A percentile compares a stretch with the other conserved stretches of the same genome.
Evolutionary conservation across 768 basidiomycete genomes (phyloP).

Genomic region (Hygrocybe punicea): DNA sequence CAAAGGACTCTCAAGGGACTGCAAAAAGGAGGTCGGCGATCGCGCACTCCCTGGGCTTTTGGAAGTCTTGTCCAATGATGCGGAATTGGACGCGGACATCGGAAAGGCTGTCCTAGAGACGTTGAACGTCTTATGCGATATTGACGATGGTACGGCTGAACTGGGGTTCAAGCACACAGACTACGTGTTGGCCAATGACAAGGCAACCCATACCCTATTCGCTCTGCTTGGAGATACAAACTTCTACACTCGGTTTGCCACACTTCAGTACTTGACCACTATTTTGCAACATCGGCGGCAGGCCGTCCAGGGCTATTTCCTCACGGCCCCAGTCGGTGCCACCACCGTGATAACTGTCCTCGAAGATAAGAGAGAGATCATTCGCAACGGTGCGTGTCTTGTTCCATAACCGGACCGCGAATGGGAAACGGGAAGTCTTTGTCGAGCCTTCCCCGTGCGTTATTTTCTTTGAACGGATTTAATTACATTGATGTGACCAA

Average conservation of each 20-base stretch:
- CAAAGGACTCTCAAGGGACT: constrained; percentile 89
- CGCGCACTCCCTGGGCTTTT: constrained; percentile 74
- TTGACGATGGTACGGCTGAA: constrained; percentile 51
- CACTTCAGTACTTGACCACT: constrained; percentile 75
- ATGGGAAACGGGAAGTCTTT: neutral
- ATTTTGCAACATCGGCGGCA: constrained; percentile 81
- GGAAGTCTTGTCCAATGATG: constrained; percentile 80
- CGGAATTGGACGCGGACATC: constrained; percentile 86
- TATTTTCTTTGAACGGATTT: neutral
- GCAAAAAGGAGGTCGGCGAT: constrained; percentile 83
- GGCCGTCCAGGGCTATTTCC: constrained; percentile 84
- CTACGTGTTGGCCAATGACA: constrained; percentile 66
- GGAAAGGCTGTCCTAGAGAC: constrained; percentile 93
- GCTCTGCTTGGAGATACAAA: constrained; percentile 67
- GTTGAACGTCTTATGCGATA: constrained; percentile 78
- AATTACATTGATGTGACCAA: too few relatives aligned
- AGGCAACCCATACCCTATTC: constrained; percentile 71
- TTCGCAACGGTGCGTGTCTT: constrained; percentile 68
- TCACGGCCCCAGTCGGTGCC: constrained; percentile 77
- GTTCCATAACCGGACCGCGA: neutral
- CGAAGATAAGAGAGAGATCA: constrained; percentile 85
- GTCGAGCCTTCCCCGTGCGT: neutral
- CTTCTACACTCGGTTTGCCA: constrained; percentile 83
- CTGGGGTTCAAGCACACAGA: constrained; percentile 86
- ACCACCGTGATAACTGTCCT: constrained; percentile 68